A percentile compares a stretch with the other conserved stretches of the same genome.
Conservation (phyloP, 495 filamentous ascomycete genomes). For the Platismatia glauca region DNA sequence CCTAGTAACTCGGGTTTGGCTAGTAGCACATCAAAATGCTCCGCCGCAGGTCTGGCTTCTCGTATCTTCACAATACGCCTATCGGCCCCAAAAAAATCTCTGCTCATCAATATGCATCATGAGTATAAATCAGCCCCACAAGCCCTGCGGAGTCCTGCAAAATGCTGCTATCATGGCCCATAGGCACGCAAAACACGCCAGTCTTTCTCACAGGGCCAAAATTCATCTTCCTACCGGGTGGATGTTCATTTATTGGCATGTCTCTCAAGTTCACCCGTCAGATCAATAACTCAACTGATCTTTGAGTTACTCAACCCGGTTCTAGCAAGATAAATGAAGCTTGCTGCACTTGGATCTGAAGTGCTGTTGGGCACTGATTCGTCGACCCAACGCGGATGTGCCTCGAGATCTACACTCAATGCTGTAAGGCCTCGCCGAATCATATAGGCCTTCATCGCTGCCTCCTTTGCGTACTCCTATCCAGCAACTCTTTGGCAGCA, state of each 20-base stretch:
- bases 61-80: not conserved
- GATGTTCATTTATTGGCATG: not conserved
- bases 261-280: not conserved
- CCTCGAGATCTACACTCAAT: not conserved
- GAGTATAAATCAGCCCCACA: not conserved
- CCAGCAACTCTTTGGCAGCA: constrained; percentile 66
- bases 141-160: no score
- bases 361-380: not conserved
- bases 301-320: not conserved
- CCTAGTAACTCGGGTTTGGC: no score
- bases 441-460: constrained; percentile 9
- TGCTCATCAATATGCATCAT: not conserved
- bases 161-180: no score
- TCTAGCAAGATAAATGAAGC: not conserved
- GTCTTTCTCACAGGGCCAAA: not conserved
- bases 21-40: not conserved
- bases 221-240: not conserved
- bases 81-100: not conserved
- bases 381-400: not conserved
- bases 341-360: not conserved
- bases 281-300: not conserved
- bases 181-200: not conserved
- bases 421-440: not conserved
- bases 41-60: not conserved
- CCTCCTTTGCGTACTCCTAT: constrained; percentile 25